A percentile compares a stretch with the other conserved stretches of the same genome.
phyloP scores from a whole-genome alignment of 495 filamentous ascomycete species.

The Tuber brumale region DNA sequence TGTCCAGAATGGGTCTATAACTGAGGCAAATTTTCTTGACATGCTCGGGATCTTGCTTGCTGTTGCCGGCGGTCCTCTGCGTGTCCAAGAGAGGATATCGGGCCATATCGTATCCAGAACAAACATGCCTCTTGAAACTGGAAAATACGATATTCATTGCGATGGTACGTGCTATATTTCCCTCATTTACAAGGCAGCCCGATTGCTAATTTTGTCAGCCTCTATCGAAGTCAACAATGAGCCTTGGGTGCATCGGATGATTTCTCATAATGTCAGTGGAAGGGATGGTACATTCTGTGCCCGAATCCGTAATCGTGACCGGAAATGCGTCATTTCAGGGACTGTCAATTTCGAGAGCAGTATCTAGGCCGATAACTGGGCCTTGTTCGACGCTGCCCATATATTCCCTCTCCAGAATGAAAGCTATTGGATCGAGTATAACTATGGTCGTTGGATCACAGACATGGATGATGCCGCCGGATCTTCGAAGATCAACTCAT shows the following conservation, averaged over 20 bases:
- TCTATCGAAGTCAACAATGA: constrained; percentile 8
- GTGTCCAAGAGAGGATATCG: too few species aligned
- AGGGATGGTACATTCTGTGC: constrained; percentile 4
- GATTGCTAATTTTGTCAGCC: neutral
- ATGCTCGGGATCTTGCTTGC: too few species aligned
- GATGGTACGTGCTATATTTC: too few species aligned
- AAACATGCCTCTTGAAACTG: too few species aligned
- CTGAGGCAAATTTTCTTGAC: too few species aligned
- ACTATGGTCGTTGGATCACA: neutral
- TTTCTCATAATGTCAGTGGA: neutral
- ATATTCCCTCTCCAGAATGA: too few species aligned
- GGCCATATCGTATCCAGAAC: too few species aligned
- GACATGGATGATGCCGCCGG: constrained; percentile 17
- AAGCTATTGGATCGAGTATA: neutral
- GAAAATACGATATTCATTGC: too few species aligned
- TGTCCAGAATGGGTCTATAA: too few species aligned
- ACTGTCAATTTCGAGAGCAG: neutral
- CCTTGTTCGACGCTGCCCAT: constrained; percentile 12
- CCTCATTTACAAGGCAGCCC: neutral
- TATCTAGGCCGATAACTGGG: constrained; percentile 4
- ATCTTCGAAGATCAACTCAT: constrained; percentile 2
- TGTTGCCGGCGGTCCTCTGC: too few species aligned
- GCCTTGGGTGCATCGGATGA: constrained; percentile 14
- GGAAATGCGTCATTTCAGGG: constrained; percentile 16
- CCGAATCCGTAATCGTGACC: constrained; percentile 18